These are phyloP conservation scores for Tetracentron sinense DNA, from an alignment of 164 flowering plant genomes.

Conservation along the genomic window DNA sequence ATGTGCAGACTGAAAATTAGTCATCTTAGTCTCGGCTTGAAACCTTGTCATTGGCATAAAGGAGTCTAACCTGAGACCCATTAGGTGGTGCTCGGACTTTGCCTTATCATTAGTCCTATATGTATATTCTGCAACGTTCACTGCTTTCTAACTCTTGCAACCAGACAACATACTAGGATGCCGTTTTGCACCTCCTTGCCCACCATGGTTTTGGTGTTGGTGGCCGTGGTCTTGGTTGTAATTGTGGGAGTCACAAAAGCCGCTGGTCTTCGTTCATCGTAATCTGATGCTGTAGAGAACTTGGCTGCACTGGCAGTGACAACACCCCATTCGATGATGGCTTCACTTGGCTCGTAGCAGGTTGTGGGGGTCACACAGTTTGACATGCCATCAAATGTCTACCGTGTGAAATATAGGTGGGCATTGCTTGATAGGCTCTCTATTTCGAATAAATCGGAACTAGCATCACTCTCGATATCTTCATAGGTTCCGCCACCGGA, in stretches of 20 bases:
- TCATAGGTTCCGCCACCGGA: constrained; percentile 24
- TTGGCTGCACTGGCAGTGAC: constrained; percentile 75
- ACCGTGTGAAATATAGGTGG: constrained; percentile 37
- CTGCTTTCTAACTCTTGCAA: constrained; percentile 51
- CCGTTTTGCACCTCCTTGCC: constrained; percentile 20
- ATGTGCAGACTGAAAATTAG: constrained; percentile 17
- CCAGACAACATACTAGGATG: constrained; percentile 31
- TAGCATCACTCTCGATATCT: constrained; percentile 62
- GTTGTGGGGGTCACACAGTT: constrained; percentile 37
- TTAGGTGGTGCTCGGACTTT: constrained; percentile 5
- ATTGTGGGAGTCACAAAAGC: neutral
- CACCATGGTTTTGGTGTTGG: neutral
- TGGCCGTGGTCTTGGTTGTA: neutral
- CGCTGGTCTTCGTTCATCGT: constrained; percentile 23
- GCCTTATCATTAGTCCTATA: constrained; percentile 16
- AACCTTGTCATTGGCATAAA: constrained; percentile 22
- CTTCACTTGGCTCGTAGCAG: constrained; percentile 83
- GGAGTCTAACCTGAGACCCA: constrained; percentile 17
- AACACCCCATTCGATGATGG: constrained; percentile 82
- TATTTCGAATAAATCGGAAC: constrained; percentile 88
- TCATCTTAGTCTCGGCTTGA: constrained; percentile 30
- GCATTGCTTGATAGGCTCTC: constrained; percentile 44
- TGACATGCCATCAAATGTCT: constrained; percentile 32
- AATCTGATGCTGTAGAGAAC: constrained; percentile 40
- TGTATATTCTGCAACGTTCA: constrained; percentile 45